phyloP scores from a whole-genome alignment of 257 asterid species.

The Orobanche coerulescens region DNA sequence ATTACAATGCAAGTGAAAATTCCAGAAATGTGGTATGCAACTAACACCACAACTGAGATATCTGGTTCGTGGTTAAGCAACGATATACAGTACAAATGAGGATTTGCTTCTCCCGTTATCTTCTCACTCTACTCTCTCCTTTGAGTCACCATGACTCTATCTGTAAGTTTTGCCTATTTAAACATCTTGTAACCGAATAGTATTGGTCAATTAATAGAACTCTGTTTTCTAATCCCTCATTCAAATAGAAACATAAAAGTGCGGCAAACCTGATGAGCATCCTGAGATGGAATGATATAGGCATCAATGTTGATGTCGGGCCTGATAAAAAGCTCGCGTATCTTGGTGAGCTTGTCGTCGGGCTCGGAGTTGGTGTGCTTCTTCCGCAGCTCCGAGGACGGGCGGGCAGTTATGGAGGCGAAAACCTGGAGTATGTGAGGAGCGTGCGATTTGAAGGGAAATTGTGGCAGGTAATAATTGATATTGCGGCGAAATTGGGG shows the following conservation, averaged over 20 bases:
- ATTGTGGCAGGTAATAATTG: slow-evolving; percentile 27
- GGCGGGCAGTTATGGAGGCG: slow-evolving; percentile 72
- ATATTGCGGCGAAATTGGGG: slow-evolving; percentile 39
- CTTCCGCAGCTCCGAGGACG: slow-evolving; percentile 73
- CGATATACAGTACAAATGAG: no score
- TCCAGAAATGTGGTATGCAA: no score
- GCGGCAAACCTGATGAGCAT: slow-evolving; percentile 78
- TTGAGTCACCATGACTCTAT: no score
- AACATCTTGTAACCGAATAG: no score
- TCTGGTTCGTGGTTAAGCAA: no score
- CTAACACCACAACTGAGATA: no score
- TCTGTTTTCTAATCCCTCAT: no score
- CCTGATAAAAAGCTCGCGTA: slow-evolving; percentile 62
- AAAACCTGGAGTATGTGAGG: slow-evolving; percentile 33
- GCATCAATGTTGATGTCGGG: slow-evolving; percentile 73
- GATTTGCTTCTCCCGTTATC: no score
- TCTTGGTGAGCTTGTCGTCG: slow-evolving; percentile 58
- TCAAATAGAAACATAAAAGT: background rate
- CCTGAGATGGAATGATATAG: slow-evolving; percentile 92
- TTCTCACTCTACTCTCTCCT: no score
- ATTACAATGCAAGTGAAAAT: no score
- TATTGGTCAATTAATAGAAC: no score
- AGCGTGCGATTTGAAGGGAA: slow-evolving; percentile 23
- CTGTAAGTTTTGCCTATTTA: no score
- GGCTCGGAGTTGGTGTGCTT: slow-evolving; percentile 31